Evolutionary conservation across 1,284 basidiomycete genomes (phyloP), one percentile per base, ranked within the genome.

Genomic region (Rugosomyces carneus): DNA sequence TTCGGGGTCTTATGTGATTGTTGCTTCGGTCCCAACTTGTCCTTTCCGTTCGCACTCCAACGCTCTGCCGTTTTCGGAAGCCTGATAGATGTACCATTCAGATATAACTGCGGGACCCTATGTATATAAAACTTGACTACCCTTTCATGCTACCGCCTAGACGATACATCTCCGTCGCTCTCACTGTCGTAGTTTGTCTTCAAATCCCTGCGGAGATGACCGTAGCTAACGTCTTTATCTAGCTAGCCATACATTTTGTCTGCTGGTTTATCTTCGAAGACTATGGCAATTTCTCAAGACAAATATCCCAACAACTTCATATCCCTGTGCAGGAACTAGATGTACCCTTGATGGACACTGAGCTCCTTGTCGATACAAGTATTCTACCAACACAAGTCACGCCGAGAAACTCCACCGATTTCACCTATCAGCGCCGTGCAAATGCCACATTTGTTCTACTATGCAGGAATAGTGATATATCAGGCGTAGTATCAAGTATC

Each of bases 381-480:
- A 29, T 38, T 15, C 9, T 31, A 45, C 40, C 16, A 19, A 18
- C 15, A 37, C 38, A 7, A 42, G 41, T 47, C 18, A 34, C 42
- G 23, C 27, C 11, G 23, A 43, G 5, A 27, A 48, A 43, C 15
- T 37, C 16, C 15, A 47, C 48, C 29, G 23, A 42, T 11, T 53
- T 56, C 21, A 49, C 53, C 19, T 53, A 47, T 15, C 43, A 52
- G n/a, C 53, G 47, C 78, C 57, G 60, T 27, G 70, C 68, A 5
- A 74, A 73, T 53, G 72, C 72, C 2, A 69, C 69, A 0, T 65
- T 75, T 36, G 64, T 73, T 16, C 63, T 75, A 44, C 65, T 75
- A 2, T 69, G 68, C 10, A 61, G 70, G 27, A 73, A 73, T 47
- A 62, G 51, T 42, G 71, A 75, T 40, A 47, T 73, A 10, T 52